These are phyloP conservation scores for Meyerozyma elateridarum DNA, from an alignment of 1,139 yeast genomes.

Conservation along the genomic window DNA sequence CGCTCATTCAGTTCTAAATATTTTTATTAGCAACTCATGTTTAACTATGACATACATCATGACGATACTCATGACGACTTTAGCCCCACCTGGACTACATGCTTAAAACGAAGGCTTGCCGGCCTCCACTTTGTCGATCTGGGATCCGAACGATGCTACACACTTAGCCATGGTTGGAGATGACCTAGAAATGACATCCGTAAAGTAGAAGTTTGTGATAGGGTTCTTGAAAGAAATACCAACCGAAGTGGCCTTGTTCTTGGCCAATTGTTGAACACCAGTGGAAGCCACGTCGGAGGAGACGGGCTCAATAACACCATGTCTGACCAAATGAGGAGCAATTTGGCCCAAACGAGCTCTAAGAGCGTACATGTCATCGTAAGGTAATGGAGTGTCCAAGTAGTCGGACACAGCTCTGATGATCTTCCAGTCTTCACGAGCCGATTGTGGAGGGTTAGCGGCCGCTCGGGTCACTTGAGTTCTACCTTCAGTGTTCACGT, in stretches of 20 bases:
- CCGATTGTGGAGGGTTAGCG: slow-evolving; percentile 85
- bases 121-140: slow-evolving; percentile 55
- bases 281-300: slow-evolving; percentile 53
- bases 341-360: slow-evolving; percentile 70
- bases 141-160: slow-evolving; percentile 61
- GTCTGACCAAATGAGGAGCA: slow-evolving; percentile 78
- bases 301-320: slow-evolving; percentile 70
- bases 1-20: no score
- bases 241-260: slow-evolving; percentile 33
- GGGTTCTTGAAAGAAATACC: slow-evolving; percentile 62
- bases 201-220: slow-evolving; percentile 79
- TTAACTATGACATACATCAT: no score
- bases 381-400: slow-evolving; percentile 66
- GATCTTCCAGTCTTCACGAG: slow-evolving; percentile 92
- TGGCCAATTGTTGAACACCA: slow-evolving; percentile 51
- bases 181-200: slow-evolving; percentile 82
- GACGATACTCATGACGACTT: no score
- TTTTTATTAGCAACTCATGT: no score
- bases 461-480: slow-evolving; percentile 85
- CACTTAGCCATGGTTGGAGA: slow-evolving; percentile 91
- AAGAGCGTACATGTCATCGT: slow-evolving; percentile 67
- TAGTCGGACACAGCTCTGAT: slow-evolving; percentile 81
- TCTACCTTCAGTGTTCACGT: slow-evolving; percentile 88
- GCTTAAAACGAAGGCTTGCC: slow-evolving; percentile 29
- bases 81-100: no score